phyloP scores from a whole-genome alignment of 148 eudicot genomes.

The Rhododendron molle region DNA sequence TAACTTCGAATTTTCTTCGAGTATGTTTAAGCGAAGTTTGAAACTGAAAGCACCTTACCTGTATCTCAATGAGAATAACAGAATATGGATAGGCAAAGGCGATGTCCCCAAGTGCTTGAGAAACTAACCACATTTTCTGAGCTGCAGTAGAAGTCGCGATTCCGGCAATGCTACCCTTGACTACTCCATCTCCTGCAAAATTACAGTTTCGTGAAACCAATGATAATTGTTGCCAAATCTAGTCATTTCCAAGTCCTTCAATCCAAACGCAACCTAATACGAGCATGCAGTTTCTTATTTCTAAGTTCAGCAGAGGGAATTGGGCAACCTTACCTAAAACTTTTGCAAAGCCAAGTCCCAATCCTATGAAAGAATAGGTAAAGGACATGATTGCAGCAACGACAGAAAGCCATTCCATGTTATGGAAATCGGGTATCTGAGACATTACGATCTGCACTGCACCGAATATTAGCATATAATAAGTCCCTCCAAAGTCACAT shows the following conservation, averaged over 20 bases:
- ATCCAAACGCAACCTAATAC: not conserved
- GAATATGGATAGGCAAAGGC: conserved; percentile 87
- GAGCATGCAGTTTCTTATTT: not conserved
- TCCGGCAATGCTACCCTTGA: conserved; percentile 73
- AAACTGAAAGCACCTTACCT: conserved; percentile 31
- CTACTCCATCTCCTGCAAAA: conserved; percentile 43
- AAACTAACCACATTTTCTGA: conserved; percentile 65
- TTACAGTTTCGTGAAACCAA: not conserved
- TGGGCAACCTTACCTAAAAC: conserved; percentile 33
- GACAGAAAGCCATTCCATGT: conserved; percentile 58
- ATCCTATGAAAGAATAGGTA: conserved; percentile 50
- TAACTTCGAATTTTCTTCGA: not conserved
- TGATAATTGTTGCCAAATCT: not conserved
- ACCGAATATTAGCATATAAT: conserved; percentile 54
- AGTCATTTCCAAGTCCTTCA: not conserved
- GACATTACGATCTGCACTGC: conserved; percentile 45
- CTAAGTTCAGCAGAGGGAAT: not conserved
- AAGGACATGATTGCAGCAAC: conserved; percentile 61
- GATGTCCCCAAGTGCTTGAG: conserved; percentile 83
- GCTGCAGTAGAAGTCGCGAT: conserved; percentile 42
- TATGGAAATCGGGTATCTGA: conserved; percentile 59
- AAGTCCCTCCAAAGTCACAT: conserved; percentile 37
- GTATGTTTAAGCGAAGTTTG: not conserved
- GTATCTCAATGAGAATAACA: conserved; percentile 60
- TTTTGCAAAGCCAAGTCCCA: conserved; percentile 42